Evolutionary conservation across 208 protist species (phyloP).

Genomic region (Leishmania gerbilli): DNA sequence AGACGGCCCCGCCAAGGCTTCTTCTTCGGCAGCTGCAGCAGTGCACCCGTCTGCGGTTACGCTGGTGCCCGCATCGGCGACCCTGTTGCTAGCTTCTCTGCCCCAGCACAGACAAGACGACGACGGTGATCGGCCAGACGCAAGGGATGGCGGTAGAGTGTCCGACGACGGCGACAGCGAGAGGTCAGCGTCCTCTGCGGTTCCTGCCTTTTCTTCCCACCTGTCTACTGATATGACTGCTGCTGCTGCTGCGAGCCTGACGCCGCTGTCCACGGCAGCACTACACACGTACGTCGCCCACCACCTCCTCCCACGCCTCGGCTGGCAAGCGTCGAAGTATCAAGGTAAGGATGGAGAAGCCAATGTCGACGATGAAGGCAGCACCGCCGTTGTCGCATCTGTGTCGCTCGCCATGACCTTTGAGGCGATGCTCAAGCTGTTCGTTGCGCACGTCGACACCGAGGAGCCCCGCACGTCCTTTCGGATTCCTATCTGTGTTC

Average conservation of each 20-base stretch:
- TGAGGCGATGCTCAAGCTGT: constrained; percentile 27
- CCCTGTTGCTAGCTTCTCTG: constrained; percentile 2
- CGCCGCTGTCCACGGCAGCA: constrained; percentile 12
- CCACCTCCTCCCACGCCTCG: constrained; percentile 26
- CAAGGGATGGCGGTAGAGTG: not conserved
- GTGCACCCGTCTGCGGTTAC: not conserved
- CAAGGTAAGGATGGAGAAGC: not conserved
- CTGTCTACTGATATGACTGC: not conserved
- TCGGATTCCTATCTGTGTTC: constrained; percentile 23
- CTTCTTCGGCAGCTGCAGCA: not conserved
- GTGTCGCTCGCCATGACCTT: constrained; percentile 25
- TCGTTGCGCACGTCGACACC: constrained; percentile 32
- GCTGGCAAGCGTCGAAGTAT: constrained; percentile 14
- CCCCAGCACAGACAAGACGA: constrained; percentile 3
- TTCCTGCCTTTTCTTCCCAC: constrained; percentile 5
- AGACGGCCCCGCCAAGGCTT: not conserved
- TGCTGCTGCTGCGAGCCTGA: not conserved
- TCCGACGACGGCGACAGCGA: not conserved
- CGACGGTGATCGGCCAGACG: not conserved
- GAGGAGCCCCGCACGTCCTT: constrained; percentile 38
- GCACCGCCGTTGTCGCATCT: constrained; percentile 7
- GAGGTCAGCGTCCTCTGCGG: not conserved
- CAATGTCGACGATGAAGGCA: not conserved
- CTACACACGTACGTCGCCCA: constrained; percentile 22
- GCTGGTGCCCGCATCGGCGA: not conserved